These are phyloP conservation scores for Immersiella caudata DNA, from an alignment of 495 filamentous ascomycete genomes.

Conservation along the genomic window DNA sequence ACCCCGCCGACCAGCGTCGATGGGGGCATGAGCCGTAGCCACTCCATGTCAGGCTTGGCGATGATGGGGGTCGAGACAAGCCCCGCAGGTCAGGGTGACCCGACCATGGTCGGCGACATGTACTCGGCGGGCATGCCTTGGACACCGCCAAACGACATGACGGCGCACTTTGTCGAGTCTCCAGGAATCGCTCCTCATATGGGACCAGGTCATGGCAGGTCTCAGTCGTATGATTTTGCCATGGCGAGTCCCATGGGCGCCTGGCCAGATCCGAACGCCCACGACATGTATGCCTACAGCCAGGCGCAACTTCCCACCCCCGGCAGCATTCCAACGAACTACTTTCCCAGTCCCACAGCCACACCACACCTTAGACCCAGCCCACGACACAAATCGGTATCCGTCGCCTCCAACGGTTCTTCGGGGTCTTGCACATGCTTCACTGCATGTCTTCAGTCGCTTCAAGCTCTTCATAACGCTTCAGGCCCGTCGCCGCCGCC, in stretches of 20 bases:
- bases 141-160: conserved; percentile 39
- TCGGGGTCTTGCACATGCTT: conserved; percentile 50
- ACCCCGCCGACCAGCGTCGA: conserved; percentile 41
- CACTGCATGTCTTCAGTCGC: conserved; percentile 48
- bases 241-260: conserved; percentile 35
- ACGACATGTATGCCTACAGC: conserved; percentile 37
- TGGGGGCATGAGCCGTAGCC: conserved; percentile 39
- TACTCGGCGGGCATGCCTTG: conserved; percentile 42
- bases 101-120: conserved; percentile 37
- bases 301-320: conserved; percentile 37
- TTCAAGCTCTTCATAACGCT: conserved; percentile 50
- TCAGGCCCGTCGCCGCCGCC: conserved; percentile 42
- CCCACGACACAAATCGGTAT: conserved; percentile 38
- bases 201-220: conserved; percentile 31
- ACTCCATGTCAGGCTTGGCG: conserved; percentile 40
- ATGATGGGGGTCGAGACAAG: conserved; percentile 38
- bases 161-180: conserved; percentile 36
- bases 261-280: conserved; percentile 26
- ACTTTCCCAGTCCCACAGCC: conserved; percentile 43
- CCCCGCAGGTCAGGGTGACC: conserved; percentile 29
- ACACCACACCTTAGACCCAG: conserved; percentile 38
- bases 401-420: conserved; percentile 19
- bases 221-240: conserved; percentile 41
- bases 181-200: conserved; percentile 32
- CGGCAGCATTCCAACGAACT: conserved; percentile 36